Percentiles rank a stretch among this genome's conserved stretches.
These are phyloP conservation scores for Globisporangium nodosum DNA, from an alignment of 352 stramenopile genomes.

Conservation along the genomic window DNA sequence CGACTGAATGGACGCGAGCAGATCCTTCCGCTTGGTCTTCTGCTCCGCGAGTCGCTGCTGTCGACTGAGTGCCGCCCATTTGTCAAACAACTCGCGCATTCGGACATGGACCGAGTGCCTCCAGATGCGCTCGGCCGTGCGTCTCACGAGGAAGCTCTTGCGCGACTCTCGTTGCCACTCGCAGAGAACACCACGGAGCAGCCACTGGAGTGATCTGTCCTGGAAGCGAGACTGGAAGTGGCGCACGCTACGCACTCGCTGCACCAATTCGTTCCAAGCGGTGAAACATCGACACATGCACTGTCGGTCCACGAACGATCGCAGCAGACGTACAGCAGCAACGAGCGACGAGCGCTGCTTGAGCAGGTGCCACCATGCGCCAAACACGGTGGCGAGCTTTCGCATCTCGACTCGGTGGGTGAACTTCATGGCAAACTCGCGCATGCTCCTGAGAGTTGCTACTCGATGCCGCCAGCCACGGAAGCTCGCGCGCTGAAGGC, in stretches of 20 bases:
- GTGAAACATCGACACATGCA: constrained; percentile 15
- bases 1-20: constrained; percentile 25
- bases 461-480: background rate
- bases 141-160: constrained; percentile 24
- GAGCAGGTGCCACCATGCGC: background rate
- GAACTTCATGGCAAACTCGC: background rate
- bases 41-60: constrained; percentile 11
- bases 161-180: constrained; percentile 21
- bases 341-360: background rate
- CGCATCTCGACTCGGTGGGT: background rate
- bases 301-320: constrained; percentile 4
- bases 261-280: constrained; percentile 15
- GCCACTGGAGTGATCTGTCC: background rate
- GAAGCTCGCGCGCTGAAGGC: constrained; percentile 2
- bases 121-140: constrained; percentile 30
- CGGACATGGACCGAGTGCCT: constrained; percentile 27
- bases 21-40: constrained; percentile 16
- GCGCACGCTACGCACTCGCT: constrained; percentile 12
- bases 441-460: background rate
- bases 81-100: constrained; percentile 27
- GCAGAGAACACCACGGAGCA: constrained; percentile 7
- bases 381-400: background rate
- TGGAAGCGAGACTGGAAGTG: constrained; percentile 16
- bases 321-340: background rate
- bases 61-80: constrained; percentile 18